Base-by-base conservation (phyloP, 2,329 filamentous ascomycete genomes). In the Aaosphaeria pasadenensis region DNA sequence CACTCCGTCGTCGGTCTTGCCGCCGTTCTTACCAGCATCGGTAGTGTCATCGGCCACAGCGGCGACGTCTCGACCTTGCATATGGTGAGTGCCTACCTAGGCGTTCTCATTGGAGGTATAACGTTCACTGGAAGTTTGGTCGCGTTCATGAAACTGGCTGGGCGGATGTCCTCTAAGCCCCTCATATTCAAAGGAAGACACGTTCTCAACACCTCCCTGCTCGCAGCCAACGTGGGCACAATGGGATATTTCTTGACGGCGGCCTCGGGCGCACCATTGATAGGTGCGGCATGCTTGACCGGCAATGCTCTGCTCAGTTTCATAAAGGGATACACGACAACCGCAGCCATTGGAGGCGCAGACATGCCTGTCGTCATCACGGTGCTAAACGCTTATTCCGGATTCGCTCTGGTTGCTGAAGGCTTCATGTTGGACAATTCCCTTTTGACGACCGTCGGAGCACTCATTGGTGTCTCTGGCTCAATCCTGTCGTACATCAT, bases 341-440 rank as follows among this genome's bases (percentile, higher is more conserved):
- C 91, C 0, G 81, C 90, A 2, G 89, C 89, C 0, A 95, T 96
- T 61, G 91, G 91, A 24, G 91, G 90, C n/a, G 90, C 90, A 9
- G 91, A 96, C 63, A 95, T 95, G 90, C 90, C 87, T 11, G 89
- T 95, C 5, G 89, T 94, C 31, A 95, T 95, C 54, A 95, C 89
- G 0, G 90, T 95, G 1, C 73, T 96, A 17, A 96, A 95, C 58
- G 90, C 90, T 0, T 95, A 95, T 66, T 92, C 88, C 42, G 91
- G 91, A 9, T 96, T 95, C 49, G 91, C 91, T 0, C 78, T 96
- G 2, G 89, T 96, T 0, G 90, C 91, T 0, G 90, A 96, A 70
- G 91, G 91, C 0, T 86, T 95, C 67, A 96, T 96, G 91, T 77
- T 96, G 11, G 85, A 94, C 57, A 95, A 95, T 50, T 84, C 90